Evolutionary conservation across 1,139 yeast genomes (phyloP).

Genomic region (Yarrowia galli): DNA sequence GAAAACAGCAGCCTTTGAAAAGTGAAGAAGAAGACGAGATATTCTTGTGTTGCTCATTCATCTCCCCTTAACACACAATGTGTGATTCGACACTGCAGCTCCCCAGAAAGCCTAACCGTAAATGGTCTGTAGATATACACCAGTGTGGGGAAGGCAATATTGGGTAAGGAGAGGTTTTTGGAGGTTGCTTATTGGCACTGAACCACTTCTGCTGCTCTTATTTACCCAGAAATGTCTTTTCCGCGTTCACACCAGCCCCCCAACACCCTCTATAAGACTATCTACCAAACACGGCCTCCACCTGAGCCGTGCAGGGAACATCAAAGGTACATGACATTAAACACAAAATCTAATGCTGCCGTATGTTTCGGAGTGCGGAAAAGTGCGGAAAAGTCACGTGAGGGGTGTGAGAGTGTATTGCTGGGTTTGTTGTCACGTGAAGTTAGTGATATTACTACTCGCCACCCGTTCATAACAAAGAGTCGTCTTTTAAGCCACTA

Average conservation of each 20-base stretch:
- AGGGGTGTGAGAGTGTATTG: neutral
- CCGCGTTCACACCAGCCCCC: neutral
- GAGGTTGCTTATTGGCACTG: too few species aligned
- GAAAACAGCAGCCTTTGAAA: neutral
- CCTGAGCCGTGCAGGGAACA: slow-evolving; percentile 9
- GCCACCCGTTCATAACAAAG: neutral
- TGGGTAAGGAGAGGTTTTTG: too few species aligned
- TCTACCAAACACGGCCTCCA: neutral
- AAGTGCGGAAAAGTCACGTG: slow-evolving; percentile 21
- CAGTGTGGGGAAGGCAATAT: neutral
- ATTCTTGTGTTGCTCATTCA: neutral
- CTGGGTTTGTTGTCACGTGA: too few species aligned
- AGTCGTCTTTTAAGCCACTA: neutral
- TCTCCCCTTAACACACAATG: neutral
- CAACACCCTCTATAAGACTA: neutral
- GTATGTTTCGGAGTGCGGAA: neutral
- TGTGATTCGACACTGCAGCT: slow-evolving; percentile 25
- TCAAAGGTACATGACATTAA: neutral
- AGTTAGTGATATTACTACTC: neutral
- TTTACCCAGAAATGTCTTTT: neutral
- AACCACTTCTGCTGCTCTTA: too few species aligned
- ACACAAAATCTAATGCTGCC: neutral
- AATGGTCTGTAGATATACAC: too few species aligned
- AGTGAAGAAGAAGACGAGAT: neutral
- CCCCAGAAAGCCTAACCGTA: neutral